phyloP scores from a whole-genome alignment of 2,329 filamentous ascomycete species.

The Diaporthe sp. region DNA sequence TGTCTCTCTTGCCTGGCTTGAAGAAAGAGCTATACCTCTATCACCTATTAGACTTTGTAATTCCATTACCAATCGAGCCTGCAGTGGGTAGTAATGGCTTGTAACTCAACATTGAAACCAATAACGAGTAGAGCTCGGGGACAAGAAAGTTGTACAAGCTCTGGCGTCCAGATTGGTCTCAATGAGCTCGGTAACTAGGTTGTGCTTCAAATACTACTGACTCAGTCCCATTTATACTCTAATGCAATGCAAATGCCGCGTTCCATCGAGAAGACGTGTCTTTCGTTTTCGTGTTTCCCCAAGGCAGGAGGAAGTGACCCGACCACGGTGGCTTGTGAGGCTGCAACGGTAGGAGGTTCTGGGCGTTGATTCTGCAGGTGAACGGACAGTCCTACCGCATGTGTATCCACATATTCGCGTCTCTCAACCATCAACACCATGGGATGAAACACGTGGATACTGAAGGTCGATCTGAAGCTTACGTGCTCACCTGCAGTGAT shows the following conservation, averaged over 20 bases:
- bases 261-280: background rate
- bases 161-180: background rate
- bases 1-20: background rate
- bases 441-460: background rate
- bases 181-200: background rate
- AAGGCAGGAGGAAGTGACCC: background rate
- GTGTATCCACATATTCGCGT: background rate
- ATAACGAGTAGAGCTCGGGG: too few species aligned
- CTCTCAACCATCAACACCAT: background rate
- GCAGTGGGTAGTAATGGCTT: background rate
- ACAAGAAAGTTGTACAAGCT: background rate
- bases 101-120: background rate
- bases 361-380: background rate
- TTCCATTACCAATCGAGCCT: background rate
- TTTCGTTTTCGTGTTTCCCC: background rate
- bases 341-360: background rate
- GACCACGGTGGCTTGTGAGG: background rate
- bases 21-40: background rate
- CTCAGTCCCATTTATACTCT: background rate
- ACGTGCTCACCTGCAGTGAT: background rate
- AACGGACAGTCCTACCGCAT: background rate
- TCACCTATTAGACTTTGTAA: background rate
- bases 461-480: background rate
- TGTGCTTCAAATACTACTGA: background rate
- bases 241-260: background rate